A percentile compares a stretch with the other conserved stretches of the same genome.
phyloP scores from a whole-genome alignment of 495 filamentous ascomycete genomes.

The Bathelium albidoporum region DNA sequence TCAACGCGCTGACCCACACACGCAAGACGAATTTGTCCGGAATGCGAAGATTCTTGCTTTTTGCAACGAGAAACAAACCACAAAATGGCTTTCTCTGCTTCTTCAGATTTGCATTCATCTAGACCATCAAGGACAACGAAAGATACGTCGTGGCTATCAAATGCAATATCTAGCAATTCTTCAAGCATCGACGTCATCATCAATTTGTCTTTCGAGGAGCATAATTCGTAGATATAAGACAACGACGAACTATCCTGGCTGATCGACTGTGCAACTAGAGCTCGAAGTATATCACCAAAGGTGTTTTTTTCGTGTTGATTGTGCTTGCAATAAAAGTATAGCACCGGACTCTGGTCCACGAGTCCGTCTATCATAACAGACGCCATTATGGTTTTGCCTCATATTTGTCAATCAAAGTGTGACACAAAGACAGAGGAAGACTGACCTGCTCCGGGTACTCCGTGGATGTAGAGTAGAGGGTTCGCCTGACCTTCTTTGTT shows the following conservation, averaged over 20 bases:
- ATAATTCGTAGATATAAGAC: background rate
- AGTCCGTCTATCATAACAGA: background rate
- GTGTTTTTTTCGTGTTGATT: background rate
- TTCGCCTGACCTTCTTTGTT: background rate
- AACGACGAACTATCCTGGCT: background rate
- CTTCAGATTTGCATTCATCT: background rate
- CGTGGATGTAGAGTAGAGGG: background rate
- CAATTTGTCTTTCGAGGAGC: background rate
- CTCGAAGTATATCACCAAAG: background rate
- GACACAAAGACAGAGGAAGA: background rate
- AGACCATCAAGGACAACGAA: background rate
- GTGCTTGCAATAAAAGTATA: slow-evolving; percentile 1
- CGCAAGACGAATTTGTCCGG: background rate
- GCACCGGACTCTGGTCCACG: background rate
- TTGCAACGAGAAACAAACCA: slow-evolving; percentile 1
- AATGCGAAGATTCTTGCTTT: background rate
- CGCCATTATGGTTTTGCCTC: background rate
- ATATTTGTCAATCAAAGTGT: background rate
- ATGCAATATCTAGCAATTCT: background rate
- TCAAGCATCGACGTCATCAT: background rate
- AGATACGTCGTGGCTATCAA: background rate
- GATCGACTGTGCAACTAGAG: background rate
- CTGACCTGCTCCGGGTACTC: background rate
- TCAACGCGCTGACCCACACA: background rate
- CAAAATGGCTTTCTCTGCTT: background rate